Evolutionary conservation across 75 land plant genomes (phyloP).

Genomic region (Pinus albicaulis): DNA sequence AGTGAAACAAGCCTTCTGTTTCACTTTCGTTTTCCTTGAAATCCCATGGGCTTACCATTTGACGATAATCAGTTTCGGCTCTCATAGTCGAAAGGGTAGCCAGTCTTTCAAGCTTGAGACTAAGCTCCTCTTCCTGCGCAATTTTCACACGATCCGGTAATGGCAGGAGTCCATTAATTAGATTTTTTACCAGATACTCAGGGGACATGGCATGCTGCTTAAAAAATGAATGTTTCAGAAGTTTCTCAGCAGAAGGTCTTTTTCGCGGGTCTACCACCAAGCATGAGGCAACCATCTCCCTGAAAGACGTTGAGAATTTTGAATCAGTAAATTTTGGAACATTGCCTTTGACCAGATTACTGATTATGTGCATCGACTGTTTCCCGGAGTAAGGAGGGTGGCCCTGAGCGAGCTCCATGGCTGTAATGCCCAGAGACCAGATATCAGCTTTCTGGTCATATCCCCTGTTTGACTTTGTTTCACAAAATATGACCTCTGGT

Average conservation of each 20-base stretch:
- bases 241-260: constrained; percentile 65
- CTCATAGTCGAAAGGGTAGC: too few species aligned
- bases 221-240: constrained; percentile 73
- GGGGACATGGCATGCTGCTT: constrained; percentile 30
- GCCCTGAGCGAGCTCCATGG: constrained; percentile 79
- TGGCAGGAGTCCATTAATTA: constrained; percentile 34
- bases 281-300: constrained; percentile 71
- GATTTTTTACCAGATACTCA: constrained; percentile 45
- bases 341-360: too few species aligned
- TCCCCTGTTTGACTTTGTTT: constrained; percentile 18
- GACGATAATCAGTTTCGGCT: too few species aligned
- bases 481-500: constrained; percentile 50
- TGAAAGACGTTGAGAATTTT: constrained; percentile 68
- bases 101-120: too few species aligned
- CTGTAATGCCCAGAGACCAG: constrained; percentile 84
- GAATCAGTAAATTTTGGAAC: too few species aligned
- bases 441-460: constrained; percentile 71
- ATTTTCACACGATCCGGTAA: too few species aligned
- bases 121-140: too few species aligned
- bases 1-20: too few species aligned
- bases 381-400: constrained; percentile 55
- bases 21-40: too few species aligned
- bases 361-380: too few species aligned
- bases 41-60: too few species aligned
- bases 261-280: constrained; percentile 53